Evolutionary conservation across 192 early-diverging fungal species (phyloP).

Genomic region (Piromyces sp.): DNA sequence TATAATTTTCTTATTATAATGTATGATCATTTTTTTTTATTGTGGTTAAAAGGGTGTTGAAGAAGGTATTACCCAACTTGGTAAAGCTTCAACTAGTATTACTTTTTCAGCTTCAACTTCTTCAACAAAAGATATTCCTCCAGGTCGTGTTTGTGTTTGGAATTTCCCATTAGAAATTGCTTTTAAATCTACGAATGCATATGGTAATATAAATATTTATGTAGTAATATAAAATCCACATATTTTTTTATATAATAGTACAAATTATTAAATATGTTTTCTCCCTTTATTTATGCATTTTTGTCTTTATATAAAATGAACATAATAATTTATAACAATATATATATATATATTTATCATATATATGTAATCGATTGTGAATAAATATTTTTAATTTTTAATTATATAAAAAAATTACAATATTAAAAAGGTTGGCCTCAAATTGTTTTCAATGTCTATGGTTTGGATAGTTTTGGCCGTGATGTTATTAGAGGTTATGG

Average conservation of each 20-base stretch:
- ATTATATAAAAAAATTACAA: too few relatives aligned
- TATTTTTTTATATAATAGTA: too few relatives aligned
- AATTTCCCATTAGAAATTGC: conserved; percentile 38
- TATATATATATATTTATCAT: too few relatives aligned
- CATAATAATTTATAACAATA: too few relatives aligned
- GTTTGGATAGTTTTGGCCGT: conserved; percentile 34
- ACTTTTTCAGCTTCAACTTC: conserved; percentile 6
- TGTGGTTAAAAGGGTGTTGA: conserved; percentile 42
- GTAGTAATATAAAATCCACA: too few relatives aligned
- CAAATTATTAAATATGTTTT: too few relatives aligned
- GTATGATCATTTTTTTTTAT: too few relatives aligned
- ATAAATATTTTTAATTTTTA: too few relatives aligned
- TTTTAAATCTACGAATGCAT: conserved; percentile 28
- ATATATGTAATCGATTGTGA: too few relatives aligned
- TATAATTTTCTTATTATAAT: too few relatives aligned
- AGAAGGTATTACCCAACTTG: conserved; percentile 37
- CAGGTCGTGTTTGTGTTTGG: conserved; percentile 15
- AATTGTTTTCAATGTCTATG: conserved; percentile 33
- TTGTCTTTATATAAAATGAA: too few relatives aligned
- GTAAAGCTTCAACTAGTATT: conserved; percentile 5
- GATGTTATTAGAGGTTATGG: conserved; percentile 46
- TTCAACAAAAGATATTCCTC: conserved; percentile 2
- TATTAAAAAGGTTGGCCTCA: conserved; percentile 48
- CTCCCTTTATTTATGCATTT: too few relatives aligned
- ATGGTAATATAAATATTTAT: not conserved